These are phyloP conservation scores for Stephania cephalantha DNA, from an alignment of 164 flowering plant genomes.

Conservation along the genomic window DNA sequence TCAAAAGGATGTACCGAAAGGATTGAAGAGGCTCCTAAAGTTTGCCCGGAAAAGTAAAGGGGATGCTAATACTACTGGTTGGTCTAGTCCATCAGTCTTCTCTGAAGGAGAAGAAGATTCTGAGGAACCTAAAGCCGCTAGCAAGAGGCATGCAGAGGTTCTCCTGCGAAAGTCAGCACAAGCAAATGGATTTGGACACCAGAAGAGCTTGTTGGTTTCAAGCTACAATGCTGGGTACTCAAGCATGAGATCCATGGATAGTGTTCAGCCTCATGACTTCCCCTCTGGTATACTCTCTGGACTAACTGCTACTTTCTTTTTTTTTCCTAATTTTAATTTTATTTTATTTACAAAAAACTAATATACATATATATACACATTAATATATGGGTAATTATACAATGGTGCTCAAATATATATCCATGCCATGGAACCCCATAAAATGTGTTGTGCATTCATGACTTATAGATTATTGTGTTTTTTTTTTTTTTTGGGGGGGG, in stretches of 20 bases:
- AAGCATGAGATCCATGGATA: constrained; percentile 18
- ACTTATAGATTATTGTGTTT: no score
- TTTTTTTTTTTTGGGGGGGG: no score
- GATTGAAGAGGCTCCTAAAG: constrained; percentile 81
- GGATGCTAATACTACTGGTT: constrained; percentile 48
- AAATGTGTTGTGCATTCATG: no score
- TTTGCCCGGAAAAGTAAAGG: constrained; percentile 81
- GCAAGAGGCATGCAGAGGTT: constrained; percentile 49
- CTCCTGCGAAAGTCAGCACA: constrained; percentile 48
- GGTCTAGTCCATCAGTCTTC: constrained; percentile 68
- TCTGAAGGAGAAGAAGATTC: constrained; percentile 85
- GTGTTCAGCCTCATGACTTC: constrained; percentile 21
- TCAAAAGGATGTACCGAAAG: constrained; percentile 85
- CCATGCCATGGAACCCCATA: no score
- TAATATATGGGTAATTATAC: no score
- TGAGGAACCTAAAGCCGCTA: constrained; percentile 50
- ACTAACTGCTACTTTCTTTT: constrained; percentile 8
- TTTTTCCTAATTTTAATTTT: no score
- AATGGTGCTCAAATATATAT: no score
- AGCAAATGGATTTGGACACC: constrained; percentile 41
- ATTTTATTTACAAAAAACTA: no score
- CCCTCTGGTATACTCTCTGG: constrained; percentile 27
- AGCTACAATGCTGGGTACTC: constrained; percentile 26
- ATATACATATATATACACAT: no score
- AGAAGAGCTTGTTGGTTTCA: constrained; percentile 27